Base-by-base conservation (phyloP, 2,329 filamentous ascomycete species). In the Verticillium albo-atrum region DNA sequence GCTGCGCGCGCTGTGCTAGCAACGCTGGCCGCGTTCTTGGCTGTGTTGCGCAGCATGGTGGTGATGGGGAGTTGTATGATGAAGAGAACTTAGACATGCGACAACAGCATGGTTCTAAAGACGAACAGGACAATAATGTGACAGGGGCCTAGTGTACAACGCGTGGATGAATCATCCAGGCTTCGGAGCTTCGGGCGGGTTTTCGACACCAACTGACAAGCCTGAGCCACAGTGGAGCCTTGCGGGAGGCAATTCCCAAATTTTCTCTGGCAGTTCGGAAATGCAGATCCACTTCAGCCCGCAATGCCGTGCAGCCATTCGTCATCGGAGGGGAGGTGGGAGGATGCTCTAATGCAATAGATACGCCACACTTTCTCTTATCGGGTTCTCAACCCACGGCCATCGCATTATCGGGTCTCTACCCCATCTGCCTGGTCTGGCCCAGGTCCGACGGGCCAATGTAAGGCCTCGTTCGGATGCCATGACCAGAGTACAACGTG, bases 1-100 rank as follows among this genome's bases (percentile, higher is more conserved):
- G 90, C 89, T 67, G 79, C 84, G 67, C 79, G 80, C 56, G 81
- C 78, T 57, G 79, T 76, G 27, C 35, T 28, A 17, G 54, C 27
- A 17, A 30, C 51, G 51, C 26, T 53, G 26, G 51, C 27, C 7
- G 51, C 73, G 70, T 66, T 77, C 79, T 50, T 50, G 61, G 74
- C 73, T 47, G 74, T 74, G 64, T 80, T 83, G 63, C 81, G 80
- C 67, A 83, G 71, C 82, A 85, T 85, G 60, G 60, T 72, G 57
- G 34, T 30, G 42, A 20, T 50, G 42, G 9, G 42, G 23, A 10
- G 42, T 50, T 23, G 42, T 25, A 5, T 51, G 25, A 47, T 15
- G 53, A 14, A 27, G 58, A 50, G 42, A 23, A 20, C n/a, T 50
- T 20, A 23, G 25, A 23, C 42, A 50, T 20, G 42, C 42, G 9